A percentile compares a stretch with the other conserved stretches of the same genome.
Evolutionary conservation across 225 moss, liverwort and hornwort species (phyloP).

Genomic region (Bryoerythrophyllum caledonicum): DNA sequence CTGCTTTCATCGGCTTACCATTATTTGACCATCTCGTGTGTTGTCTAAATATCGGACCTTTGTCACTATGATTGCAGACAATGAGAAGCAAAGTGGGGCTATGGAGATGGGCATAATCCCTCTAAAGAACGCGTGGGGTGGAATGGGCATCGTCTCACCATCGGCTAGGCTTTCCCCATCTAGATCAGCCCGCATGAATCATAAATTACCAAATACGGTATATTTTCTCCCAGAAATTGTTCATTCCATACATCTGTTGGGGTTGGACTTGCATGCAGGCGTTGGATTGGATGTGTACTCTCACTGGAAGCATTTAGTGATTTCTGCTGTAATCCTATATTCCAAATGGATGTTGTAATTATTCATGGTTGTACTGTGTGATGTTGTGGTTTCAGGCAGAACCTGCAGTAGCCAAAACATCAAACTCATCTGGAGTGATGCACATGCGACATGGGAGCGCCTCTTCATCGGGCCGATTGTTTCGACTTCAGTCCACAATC

Average conservation of each 20-base stretch:
- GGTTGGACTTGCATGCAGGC: neutral
- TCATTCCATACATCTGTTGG: neutral
- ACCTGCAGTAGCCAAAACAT: slow-evolving; percentile 20
- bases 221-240: neutral
- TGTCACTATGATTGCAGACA: slow-evolving; percentile 27
- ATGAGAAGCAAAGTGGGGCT: slow-evolving; percentile 42
- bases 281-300: neutral
- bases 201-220: slow-evolving; percentile 34
- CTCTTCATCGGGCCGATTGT: slow-evolving; percentile 50
- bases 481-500: slow-evolving; percentile 44
- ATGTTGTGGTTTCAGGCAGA: slow-evolving; percentile 30
- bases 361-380: slow-evolving; percentile 12
- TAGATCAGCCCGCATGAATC: slow-evolving; percentile 43
- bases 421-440: slow-evolving; percentile 47
- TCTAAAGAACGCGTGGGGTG: slow-evolving; percentile 35
- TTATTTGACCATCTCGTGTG: neutral
- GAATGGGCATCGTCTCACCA: slow-evolving; percentile 41
- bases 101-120: slow-evolving; percentile 27
- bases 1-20: slow-evolving; percentile 2
- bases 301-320: neutral
- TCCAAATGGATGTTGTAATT: neutral
- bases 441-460: slow-evolving; percentile 47
- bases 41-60: neutral
- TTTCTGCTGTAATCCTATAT: neutral
- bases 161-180: slow-evolving; percentile 51